Evolutionary conservation across 495 filamentous ascomycete genomes (phyloP).

Genomic region (Penicillium salamii): DNA sequence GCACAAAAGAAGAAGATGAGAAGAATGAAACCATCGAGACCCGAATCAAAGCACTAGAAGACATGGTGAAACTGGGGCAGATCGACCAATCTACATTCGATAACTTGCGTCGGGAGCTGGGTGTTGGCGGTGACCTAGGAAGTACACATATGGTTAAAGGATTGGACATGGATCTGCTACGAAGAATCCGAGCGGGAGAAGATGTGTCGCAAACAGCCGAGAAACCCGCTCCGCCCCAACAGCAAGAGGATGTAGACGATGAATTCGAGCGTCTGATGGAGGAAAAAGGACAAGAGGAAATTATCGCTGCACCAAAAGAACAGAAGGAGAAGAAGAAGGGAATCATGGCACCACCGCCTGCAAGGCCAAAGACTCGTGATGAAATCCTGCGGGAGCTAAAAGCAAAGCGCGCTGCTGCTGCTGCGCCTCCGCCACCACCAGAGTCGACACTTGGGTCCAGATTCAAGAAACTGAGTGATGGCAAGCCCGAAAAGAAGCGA

Average conservation of each 20-base stretch:
- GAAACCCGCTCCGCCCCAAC: conserved; percentile 13
- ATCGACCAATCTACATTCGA: conserved; percentile 76
- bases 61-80: conserved; percentile 76
- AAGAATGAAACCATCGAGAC: conserved; percentile 49
- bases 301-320: conserved; percentile 40
- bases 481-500: conserved; percentile 56
- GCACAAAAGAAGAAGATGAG: conserved; percentile 30
- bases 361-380: conserved; percentile 71
- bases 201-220: conserved; percentile 48
- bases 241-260: conserved; percentile 60
- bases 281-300: conserved; percentile 56
- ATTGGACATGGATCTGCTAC: conserved; percentile 78
- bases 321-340: conserved; percentile 73
- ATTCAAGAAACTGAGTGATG: conserved; percentile 76
- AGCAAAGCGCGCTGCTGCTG: conserved; percentile 60
- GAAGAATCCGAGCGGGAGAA: conserved; percentile 69
- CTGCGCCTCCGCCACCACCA: conserved; percentile 50
- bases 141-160: conserved; percentile 90
- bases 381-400: conserved; percentile 81
- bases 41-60: conserved; percentile 75
- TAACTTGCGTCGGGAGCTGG: conserved; percentile 65
- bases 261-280: conserved; percentile 71
- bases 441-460: conserved; percentile 64
- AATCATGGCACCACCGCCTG: conserved; percentile 62
- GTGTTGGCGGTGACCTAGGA: conserved; percentile 71